A percentile compares a stretch with the other conserved stretches of the same genome.
These are phyloP conservation scores for Stylosanthes scabra DNA, from an alignment of 331 rosid genomes.

Conservation along the genomic window DNA sequence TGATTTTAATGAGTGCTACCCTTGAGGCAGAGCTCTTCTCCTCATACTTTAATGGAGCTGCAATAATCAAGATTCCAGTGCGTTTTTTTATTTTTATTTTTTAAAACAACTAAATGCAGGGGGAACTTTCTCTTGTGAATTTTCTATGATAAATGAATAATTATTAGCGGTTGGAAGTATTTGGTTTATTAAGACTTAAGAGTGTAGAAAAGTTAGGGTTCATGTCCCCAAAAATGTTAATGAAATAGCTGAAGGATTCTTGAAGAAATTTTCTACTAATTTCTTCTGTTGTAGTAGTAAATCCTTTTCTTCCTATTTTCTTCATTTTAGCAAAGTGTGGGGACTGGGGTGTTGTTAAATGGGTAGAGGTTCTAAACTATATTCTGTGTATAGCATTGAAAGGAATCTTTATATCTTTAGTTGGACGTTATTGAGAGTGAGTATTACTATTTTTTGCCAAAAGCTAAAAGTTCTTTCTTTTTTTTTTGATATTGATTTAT, in stretches of 20 bases:
- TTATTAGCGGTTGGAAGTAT: conserved; percentile 5
- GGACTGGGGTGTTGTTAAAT: not conserved
- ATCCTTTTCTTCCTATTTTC: not conserved
- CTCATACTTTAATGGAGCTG: conserved; percentile 75
- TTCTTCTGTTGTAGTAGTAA: conserved; percentile 23
- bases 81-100: not conserved
- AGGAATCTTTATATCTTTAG: conserved; percentile 6
- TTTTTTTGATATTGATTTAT: conserved; percentile 25
- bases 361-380: conserved; percentile 10
- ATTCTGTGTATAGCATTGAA: not conserved
- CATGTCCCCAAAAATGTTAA: conserved; percentile 5
- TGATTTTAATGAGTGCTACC: conserved; percentile 98
- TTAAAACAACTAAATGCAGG: conserved; percentile 23
- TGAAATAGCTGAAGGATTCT: conserved; percentile 19
- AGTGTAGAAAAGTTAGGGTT: conserved; percentile 11
- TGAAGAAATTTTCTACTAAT: conserved; percentile 21
- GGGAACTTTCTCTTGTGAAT: conserved; percentile 19
- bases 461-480: conserved; percentile 19
- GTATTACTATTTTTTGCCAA: conserved; percentile 25
- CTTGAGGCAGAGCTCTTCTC: conserved; percentile 90
- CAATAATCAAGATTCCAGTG: conserved; percentile 72
- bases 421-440: not conserved
- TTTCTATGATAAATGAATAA: conserved; percentile 12
- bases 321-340: not conserved
- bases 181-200: conserved; percentile 12